phyloP scores from a whole-genome alignment of 805 yeast genomes.

The Metschnikowia matae region DNA sequence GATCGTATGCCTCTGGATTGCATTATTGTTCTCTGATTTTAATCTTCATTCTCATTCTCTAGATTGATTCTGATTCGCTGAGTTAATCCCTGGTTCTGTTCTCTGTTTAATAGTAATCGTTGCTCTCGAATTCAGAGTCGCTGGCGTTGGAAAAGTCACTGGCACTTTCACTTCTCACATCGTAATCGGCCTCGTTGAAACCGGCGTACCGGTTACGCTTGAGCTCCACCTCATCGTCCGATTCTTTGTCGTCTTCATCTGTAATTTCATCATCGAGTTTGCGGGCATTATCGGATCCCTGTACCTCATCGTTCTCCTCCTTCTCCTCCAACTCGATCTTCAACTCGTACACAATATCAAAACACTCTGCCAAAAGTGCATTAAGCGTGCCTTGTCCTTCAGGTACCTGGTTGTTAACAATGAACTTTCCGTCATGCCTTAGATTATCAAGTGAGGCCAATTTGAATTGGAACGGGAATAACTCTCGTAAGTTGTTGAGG shows the following conservation, averaged over 20 bases:
- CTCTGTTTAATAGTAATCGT: constrained; percentile 34
- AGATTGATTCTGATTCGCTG: too few species aligned
- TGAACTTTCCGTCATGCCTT: constrained; percentile 88
- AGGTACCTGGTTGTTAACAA: constrained; percentile 83
- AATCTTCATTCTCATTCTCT: too few species aligned
- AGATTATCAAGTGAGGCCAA: constrained; percentile 83
- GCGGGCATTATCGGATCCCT: constrained; percentile 4
- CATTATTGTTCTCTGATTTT: too few species aligned
- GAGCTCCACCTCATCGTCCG: constrained; percentile 44
- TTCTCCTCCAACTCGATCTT: constrained; percentile 77
- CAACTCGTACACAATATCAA: constrained; percentile 87
- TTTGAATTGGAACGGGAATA: constrained; percentile 95
- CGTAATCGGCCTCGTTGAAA: constrained; percentile 46
- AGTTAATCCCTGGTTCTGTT: too few species aligned
- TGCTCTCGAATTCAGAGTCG: constrained; percentile 37
- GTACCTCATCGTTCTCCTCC: constrained; percentile 28
- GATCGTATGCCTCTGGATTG: too few species aligned
- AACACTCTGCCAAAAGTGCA: constrained; percentile 88
- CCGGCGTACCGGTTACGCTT: constrained; percentile 41
- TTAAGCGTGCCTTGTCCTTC: constrained; percentile 97
- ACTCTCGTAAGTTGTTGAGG: constrained; percentile 76
- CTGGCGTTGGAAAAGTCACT: constrained; percentile 24
- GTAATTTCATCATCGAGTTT: constrained; percentile 9
- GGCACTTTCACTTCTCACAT: constrained; percentile 33
- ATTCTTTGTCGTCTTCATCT: constrained; percentile 24